A percentile compares a stretch with the other conserved stretches of the same genome.
Conservation (phyloP, 441 rosid genomes). For the Lagerstroemia fauriei region DNA sequence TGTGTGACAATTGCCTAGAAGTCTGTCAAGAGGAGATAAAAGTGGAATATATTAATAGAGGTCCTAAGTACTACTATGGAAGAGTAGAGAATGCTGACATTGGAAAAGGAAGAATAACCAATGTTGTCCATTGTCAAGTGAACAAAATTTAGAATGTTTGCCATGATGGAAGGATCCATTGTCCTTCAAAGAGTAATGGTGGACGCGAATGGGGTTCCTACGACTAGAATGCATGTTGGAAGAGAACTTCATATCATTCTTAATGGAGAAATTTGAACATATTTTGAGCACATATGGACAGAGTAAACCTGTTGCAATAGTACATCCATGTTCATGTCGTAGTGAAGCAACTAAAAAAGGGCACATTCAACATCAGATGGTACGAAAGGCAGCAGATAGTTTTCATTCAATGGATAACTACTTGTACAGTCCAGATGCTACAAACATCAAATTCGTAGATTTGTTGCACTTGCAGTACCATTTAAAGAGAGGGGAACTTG, state of each 20-base stretch:
- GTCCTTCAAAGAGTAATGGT: slow-evolving; percentile 40
- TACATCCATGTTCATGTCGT: too few species aligned
- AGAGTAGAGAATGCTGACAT: neutral
- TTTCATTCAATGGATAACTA: too few species aligned
- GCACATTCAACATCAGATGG: too few species aligned
- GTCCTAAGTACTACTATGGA: slow-evolving; percentile 61
- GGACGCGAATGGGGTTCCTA: slow-evolving; percentile 55
- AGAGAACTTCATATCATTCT: slow-evolving; percentile 45
- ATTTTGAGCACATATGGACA: too few species aligned
- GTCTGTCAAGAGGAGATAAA: slow-evolving; percentile 42
- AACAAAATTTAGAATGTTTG: slow-evolving; percentile 49
- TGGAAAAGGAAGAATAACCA: too few species aligned
- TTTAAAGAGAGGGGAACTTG: slow-evolving; percentile 19
- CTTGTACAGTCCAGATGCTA: too few species aligned
- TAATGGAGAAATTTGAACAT: slow-evolving; percentile 51
- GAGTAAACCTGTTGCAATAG: too few species aligned
- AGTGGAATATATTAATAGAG: slow-evolving; percentile 41
- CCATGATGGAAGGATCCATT: slow-evolving; percentile 56
- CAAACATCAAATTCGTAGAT: too few species aligned
- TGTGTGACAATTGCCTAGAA: slow-evolving; percentile 37
- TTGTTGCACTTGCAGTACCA: neutral
- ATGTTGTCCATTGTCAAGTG: too few species aligned
- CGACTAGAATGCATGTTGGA: slow-evolving; percentile 51
- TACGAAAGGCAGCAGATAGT: too few species aligned
- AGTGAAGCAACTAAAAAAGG: too few species aligned